Conservation (phyloP, 1,139 yeast species). For the Lodderomyces parapsilosis region DNA sequence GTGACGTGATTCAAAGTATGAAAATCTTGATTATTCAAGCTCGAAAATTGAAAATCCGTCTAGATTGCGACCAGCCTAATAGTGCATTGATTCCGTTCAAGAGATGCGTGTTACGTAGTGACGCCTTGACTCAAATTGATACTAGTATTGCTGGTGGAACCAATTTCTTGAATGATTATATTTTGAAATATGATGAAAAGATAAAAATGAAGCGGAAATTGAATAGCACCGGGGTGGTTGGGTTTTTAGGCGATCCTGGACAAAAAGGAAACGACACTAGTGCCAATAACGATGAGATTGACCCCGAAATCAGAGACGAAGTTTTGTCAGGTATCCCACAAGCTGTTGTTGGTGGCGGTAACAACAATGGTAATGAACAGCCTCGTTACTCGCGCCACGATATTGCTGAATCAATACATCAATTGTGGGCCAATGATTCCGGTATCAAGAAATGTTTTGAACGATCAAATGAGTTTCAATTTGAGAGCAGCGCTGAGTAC, state of each 20-base stretch:
- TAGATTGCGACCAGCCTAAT: slow-evolving; percentile 58
- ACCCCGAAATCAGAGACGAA: slow-evolving; percentile 16
- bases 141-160: slow-evolving; percentile 70
- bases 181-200: slow-evolving; percentile 58
- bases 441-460: slow-evolving; percentile 65
- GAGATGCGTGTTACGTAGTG: slow-evolving; percentile 51
- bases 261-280: slow-evolving; percentile 10
- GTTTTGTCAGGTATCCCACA: slow-evolving; percentile 10
- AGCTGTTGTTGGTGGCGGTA: not conserved
- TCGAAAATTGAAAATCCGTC: slow-evolving; percentile 54
- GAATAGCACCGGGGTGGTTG: slow-evolving; percentile 53
- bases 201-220: slow-evolving; percentile 48
- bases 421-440: slow-evolving; percentile 65
- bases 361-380: not conserved
- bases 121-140: slow-evolving; percentile 62
- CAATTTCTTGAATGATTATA: slow-evolving; percentile 62
- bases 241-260: slow-evolving; percentile 31
- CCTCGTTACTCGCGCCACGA: slow-evolving; percentile 25
- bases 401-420: slow-evolving; percentile 66
- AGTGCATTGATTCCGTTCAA: slow-evolving; percentile 48
- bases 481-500: slow-evolving; percentile 77
- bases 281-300: slow-evolving; percentile 15
- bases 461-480: slow-evolving; percentile 73
- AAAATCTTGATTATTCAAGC: slow-evolving; percentile 75
- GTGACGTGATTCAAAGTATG: slow-evolving; percentile 88